Evolutionary conservation across 768 basidiomycete genomes (phyloP).

Genomic region (Leccinum sublutescens): DNA sequence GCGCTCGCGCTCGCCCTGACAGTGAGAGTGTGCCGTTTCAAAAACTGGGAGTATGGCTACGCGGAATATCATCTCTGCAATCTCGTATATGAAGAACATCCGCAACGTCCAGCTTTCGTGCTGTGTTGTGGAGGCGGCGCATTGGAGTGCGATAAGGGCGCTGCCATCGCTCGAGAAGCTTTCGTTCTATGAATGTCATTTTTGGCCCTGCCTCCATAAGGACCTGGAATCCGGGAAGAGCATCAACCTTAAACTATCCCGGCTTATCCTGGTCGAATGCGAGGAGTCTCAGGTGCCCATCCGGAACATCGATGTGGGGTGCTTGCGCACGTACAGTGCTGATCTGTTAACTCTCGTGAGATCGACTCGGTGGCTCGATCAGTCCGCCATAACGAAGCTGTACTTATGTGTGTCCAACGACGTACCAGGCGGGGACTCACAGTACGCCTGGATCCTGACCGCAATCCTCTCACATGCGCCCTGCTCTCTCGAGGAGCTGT

Average conservation of each 20-base stretch:
- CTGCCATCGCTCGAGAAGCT: conserved; percentile 18
- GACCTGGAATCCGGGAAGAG: background rate
- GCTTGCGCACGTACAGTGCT: background rate
- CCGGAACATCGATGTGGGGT: background rate
- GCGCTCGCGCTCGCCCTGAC: background rate
- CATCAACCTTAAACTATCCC: background rate
- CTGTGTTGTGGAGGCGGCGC: conserved; percentile 7
- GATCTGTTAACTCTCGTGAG: too few relatives aligned
- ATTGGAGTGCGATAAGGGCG: conserved; percentile 18
- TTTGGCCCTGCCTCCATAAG: background rate
- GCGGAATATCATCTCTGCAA: background rate
- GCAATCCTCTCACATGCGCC: background rate
- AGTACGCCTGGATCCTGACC: background rate
- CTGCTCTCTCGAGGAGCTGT: background rate
- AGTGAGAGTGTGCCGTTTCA: conserved; percentile 2
- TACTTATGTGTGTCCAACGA: background rate
- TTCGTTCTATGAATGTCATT: conserved; percentile 1
- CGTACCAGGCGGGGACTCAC: too few relatives aligned
- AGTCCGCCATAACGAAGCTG: background rate
- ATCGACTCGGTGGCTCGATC: too few relatives aligned
- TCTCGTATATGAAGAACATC: conserved; percentile 19
- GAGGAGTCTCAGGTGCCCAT: background rate
- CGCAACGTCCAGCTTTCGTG: conserved; percentile 10
- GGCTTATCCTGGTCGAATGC: background rate
- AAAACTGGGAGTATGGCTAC: background rate